Conservation (phyloP, 169 alveolate genomes). For the Plasmodium adleri region DNA sequence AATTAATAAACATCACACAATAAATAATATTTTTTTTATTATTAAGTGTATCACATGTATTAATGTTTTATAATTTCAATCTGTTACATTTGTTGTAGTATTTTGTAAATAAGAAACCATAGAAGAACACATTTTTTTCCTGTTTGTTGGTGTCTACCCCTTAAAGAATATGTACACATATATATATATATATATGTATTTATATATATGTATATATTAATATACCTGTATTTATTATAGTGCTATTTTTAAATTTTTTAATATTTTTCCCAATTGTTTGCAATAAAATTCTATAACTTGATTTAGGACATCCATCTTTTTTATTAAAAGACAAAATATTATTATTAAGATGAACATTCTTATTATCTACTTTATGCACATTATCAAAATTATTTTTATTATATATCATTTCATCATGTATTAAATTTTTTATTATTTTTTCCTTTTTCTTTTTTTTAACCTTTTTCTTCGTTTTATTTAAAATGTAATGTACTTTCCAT, state of each 20-base stretch:
- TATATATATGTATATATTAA: constrained; percentile 5
- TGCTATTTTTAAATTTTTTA: constrained; percentile 16
- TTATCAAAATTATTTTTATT: not conserved
- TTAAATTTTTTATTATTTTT: constrained; percentile 4
- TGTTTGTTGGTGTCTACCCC: constrained; percentile 59
- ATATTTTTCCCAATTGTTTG: constrained; percentile 14
- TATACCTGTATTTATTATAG: constrained; percentile 61
- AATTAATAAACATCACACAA: too few relatives aligned
- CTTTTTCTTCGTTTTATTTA: constrained; percentile 42
- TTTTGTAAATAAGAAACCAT: constrained; percentile 39
- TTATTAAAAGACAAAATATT: not conserved
- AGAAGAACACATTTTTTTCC: constrained; percentile 60
- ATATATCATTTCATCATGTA: not conserved
- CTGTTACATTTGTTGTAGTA: constrained; percentile 19
- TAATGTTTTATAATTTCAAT: not conserved
- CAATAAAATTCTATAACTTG: constrained; percentile 20
- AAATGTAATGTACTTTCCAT: constrained; percentile 35
- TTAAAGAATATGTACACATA: not conserved
- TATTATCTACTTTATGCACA: not conserved
- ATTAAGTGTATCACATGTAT: not conserved
- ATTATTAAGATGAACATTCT: not conserved
- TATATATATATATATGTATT: not conserved
- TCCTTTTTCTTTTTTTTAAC: not conserved
- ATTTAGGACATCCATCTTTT: not conserved
- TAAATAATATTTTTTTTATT: not conserved